Percentiles rank a stretch among this genome's conserved stretches.
phyloP scores from a whole-genome alignment of 2,329 filamentous ascomycete genomes.

The Colletotrichum costaricense region DNA sequence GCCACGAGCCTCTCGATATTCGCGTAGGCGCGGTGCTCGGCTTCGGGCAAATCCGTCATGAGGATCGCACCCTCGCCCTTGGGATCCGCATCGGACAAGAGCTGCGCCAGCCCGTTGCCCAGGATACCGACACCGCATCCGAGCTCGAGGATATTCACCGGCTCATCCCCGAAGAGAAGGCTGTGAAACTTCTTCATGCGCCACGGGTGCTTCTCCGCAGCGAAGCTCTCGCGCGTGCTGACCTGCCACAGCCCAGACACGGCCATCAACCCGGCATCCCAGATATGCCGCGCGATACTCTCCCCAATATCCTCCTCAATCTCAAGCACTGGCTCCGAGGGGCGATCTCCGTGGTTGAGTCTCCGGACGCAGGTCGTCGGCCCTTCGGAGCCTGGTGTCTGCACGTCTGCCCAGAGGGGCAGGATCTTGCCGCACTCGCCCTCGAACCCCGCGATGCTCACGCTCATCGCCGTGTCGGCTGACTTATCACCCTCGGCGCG shows the following conservation, averaged over 20 bases:
- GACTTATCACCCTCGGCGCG: background rate
- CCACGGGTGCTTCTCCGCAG: background rate
- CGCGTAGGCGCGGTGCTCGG: constrained; percentile 57
- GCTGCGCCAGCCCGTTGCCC: constrained; percentile 59
- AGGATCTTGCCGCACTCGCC: constrained; percentile 52
- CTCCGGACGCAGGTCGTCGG: constrained; percentile 45
- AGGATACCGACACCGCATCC: constrained; percentile 68
- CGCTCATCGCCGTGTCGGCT: constrained; percentile 7
- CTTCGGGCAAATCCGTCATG: constrained; percentile 67
- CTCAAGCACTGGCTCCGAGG: constrained; percentile 46
- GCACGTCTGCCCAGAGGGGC: constrained; percentile 54
- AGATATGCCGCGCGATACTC: constrained; percentile 69
- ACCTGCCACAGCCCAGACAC: constrained; percentile 46
- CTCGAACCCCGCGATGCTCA: constrained; percentile 11
- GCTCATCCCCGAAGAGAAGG: constrained; percentile 40
- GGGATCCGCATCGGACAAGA: constrained; percentile 41
- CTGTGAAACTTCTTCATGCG: constrained; percentile 31
- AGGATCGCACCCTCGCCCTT: constrained; percentile 50
- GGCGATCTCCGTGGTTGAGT: constrained; percentile 42
- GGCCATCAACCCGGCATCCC: constrained; percentile 66
- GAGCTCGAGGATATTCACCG: constrained; percentile 62
- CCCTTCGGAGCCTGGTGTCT: constrained; percentile 15
- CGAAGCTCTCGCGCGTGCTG: constrained; percentile 24
- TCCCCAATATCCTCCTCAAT: constrained; percentile 69
- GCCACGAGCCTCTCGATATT: constrained; percentile 54